A percentile compares a stretch with the other conserved stretches of the same genome.
phyloP scores from a whole-genome alignment of 2,329 filamentous ascomycete species.

The Coniosporium tulheliwenetii region DNA sequence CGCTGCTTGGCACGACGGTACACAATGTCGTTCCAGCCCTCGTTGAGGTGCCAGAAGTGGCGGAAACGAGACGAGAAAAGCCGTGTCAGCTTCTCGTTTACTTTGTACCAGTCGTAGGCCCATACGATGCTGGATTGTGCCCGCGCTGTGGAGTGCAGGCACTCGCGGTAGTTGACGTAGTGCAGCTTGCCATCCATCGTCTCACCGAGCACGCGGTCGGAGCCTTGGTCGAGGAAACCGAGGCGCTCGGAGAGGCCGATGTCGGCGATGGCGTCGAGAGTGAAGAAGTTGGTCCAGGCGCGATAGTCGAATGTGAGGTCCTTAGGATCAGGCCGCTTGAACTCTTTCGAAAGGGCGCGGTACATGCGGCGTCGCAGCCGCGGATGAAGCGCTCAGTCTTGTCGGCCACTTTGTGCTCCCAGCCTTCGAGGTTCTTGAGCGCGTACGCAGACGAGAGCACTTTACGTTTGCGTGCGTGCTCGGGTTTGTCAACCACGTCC shows the following conservation, averaged over 20 bases:
- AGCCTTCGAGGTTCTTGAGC: conserved; percentile 22
- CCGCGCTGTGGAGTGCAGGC: conserved; percentile 33
- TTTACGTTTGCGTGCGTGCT: conserved; percentile 23
- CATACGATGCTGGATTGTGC: conserved; percentile 36
- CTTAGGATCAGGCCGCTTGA: conserved; percentile 3
- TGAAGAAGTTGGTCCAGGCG: conserved; percentile 21
- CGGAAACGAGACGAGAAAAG: conserved; percentile 28
- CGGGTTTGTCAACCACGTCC: conserved; percentile 22
- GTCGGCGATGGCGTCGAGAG: conserved; percentile 21
- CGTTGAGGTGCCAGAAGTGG: conserved; percentile 21
- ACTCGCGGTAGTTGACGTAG: conserved; percentile 31
- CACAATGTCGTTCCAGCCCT: conserved; percentile 32
- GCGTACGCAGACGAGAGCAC: conserved; percentile 22
- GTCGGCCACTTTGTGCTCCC: conserved; percentile 25
- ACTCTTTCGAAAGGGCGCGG: conserved; percentile 5
- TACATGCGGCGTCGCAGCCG: conserved; percentile 19
- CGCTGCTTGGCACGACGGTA: conserved; percentile 26
- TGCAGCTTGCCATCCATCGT: conserved; percentile 24
- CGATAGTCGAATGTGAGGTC: conserved; percentile 19
- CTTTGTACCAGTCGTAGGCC: conserved; percentile 35
- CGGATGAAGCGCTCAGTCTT: conserved; percentile 16
- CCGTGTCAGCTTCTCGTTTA: conserved; percentile 31
- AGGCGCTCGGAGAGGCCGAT: conserved; percentile 21
- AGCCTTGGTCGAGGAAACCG: conserved; percentile 19
- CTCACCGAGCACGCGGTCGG: conserved; percentile 13